phyloP scores from a whole-genome alignment of 768 basidiomycete species.

The Serendipita sp. region DNA sequence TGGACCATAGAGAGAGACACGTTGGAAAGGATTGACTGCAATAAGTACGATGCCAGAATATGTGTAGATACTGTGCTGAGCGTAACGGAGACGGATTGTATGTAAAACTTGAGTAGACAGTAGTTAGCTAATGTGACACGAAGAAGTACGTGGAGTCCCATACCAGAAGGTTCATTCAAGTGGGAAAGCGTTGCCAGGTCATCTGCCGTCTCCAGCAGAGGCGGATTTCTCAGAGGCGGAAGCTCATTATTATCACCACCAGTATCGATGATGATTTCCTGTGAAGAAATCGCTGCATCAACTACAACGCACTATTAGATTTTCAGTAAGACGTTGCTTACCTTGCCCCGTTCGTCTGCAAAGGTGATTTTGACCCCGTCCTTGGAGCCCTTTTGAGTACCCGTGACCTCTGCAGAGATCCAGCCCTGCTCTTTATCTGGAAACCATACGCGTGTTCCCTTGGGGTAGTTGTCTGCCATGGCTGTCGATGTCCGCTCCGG shows the following conservation, averaged over 20 bases:
- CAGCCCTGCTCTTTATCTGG: slow-evolving; percentile 89
- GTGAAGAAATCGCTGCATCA: background rate
- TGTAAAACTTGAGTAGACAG: slow-evolving; percentile 53
- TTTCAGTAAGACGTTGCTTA: slow-evolving; percentile 18
- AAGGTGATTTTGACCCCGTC: slow-evolving; percentile 73
- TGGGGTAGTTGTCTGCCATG: slow-evolving; percentile 13
- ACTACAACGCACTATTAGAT: background rate
- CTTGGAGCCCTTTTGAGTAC: slow-evolving; percentile 44
- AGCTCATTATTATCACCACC: slow-evolving; percentile 45
- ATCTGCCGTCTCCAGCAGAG: slow-evolving; percentile 88
- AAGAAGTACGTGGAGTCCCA: slow-evolving; percentile 13
- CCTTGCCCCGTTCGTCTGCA: slow-evolving; percentile 85
- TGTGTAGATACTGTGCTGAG: slow-evolving; percentile 93
- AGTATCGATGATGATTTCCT: slow-evolving; percentile 72
- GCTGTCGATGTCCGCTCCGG: background rate
- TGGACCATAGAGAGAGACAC: slow-evolving; percentile 90
- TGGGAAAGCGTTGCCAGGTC: slow-evolving; percentile 96
- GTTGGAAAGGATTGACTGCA: slow-evolving; percentile 97
- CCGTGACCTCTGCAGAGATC: slow-evolving; percentile 74
- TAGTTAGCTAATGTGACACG: background rate
- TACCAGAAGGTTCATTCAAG: slow-evolving; percentile 94
- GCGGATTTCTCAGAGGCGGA: slow-evolving; percentile 92
- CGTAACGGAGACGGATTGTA: slow-evolving; percentile 93
- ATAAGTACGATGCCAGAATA: slow-evolving; percentile 98
- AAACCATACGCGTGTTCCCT: slow-evolving; percentile 33